Base-by-base conservation (phyloP, 371 early-diverging fungal genomes). In the Nematocida major region DNA sequence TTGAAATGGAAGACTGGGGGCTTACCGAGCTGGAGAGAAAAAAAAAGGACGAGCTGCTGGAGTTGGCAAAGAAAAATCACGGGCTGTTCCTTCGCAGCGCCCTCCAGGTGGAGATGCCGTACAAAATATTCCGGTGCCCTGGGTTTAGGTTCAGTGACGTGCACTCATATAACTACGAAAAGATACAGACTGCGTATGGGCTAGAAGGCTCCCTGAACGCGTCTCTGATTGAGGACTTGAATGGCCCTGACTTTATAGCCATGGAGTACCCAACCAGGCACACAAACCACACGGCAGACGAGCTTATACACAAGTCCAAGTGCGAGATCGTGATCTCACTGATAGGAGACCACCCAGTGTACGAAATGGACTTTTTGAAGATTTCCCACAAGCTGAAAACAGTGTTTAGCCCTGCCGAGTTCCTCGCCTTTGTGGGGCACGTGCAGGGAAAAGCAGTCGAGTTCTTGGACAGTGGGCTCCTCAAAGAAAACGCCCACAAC, bases 211-310 rank as follows among this genome's bases (percentile, higher is more conserved):
- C 26, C 32, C 26, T 73, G 30, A 73, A 73, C 63, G 76, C 76
- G 3, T 73, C 76, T 9, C 48, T 73, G 32, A 63, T 73, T 20
- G 48, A 39, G 32, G n/a, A 54, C 38, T 15, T 24, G 38, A 30
- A 51, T 22, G 51, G 51, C 5, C 30, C 4, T 9, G 65, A 73
- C 26, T 63, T 73, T 34, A 73, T 73, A 32, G 76, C 65, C 9
- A 73, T 73, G 76, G 76, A 73, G 65, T 73, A 73, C 26, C 76
- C 76, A 18, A 73, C 76, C n/a, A 36, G 43, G 15, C 24, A 4
- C 3, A 11, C 1, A 4, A 20, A 63, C 7, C 1, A 30, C 13
- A 24, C 18, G 5, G 40, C 65, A 1, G 30, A 18, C 24, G 22
- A 57, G 11, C 49, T 73, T 13, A 0, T 73, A 9, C 11, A n/a